A percentile compares a stretch with the other conserved stretches of the same genome.
Evolutionary conservation across 1,284 basidiomycete species (phyloP).

Genomic region (Ustilago lituana): DNA sequence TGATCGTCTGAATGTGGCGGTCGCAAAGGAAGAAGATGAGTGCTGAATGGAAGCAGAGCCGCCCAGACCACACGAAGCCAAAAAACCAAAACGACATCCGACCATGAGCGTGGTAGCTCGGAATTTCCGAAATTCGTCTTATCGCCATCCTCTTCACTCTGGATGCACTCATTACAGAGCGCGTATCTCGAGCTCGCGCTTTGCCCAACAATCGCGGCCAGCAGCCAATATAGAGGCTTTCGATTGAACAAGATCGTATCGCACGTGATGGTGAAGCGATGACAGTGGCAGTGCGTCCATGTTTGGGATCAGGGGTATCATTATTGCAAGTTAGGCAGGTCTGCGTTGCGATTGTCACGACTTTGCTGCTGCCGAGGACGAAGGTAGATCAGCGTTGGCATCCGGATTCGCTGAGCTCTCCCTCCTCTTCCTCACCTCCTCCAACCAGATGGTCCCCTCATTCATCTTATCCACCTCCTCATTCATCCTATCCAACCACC

Average conservation of each 20-base stretch:
- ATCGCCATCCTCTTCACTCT: too few relatives aligned
- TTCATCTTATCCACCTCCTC: constrained; percentile 94
- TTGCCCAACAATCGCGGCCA: too few relatives aligned
- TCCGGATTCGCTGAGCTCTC: constrained; percentile 14
- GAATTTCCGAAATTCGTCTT: constrained; percentile 26
- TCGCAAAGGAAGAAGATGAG: too few relatives aligned
- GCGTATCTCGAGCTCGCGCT: too few relatives aligned
- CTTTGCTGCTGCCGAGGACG: background rate
- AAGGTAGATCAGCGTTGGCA: background rate
- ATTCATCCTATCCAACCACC: constrained; percentile 74
- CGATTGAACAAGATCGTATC: too few relatives aligned
- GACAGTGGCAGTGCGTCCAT: too few relatives aligned
- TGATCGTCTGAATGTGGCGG: too few relatives aligned
- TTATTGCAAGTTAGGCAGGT: too few relatives aligned
- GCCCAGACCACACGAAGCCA: background rate
- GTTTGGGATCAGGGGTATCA: constrained; percentile 20
- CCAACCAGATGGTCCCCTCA: constrained; percentile 69
- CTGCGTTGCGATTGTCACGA: background rate
- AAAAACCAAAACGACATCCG: background rate
- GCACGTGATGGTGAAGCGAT: too few relatives aligned
- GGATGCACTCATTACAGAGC: too few relatives aligned
- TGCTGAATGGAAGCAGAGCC: background rate
- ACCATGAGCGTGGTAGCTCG: too few relatives aligned
- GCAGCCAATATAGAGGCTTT: too few relatives aligned
- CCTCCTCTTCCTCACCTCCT: constrained; percentile 43